These are phyloP conservation scores for Noccaea bulbosa DNA, from an alignment of 345 rosid genomes.

Conservation along the genomic window DNA sequence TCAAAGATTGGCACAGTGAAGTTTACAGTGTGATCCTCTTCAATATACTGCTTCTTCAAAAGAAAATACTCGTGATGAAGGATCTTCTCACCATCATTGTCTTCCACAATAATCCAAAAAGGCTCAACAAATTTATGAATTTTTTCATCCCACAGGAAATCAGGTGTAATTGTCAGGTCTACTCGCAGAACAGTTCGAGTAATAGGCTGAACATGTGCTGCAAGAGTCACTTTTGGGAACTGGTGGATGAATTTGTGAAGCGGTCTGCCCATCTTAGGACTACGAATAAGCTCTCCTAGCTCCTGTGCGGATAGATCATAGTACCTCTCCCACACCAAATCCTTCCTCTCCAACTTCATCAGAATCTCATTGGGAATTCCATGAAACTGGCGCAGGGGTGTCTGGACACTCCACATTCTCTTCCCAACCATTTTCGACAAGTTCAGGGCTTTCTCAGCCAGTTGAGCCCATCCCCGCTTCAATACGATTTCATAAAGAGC, in stretches of 20 bases:
- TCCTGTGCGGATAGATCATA: constrained; percentile 91
- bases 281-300: constrained; percentile 90
- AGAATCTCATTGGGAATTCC: constrained; percentile 84
- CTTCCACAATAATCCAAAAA: constrained; percentile 95
- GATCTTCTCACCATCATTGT: constrained; percentile 88
- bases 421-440: constrained; percentile 90
- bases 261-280: constrained; percentile 84
- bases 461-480: constrained; percentile 95
- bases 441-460: constrained; percentile 90
- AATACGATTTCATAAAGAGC: constrained; percentile 92
- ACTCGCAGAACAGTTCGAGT: constrained; percentile 83
- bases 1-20: constrained; percentile 94
- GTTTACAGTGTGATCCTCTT: constrained; percentile 82
- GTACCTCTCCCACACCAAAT: constrained; percentile 96
- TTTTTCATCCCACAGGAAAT: constrained; percentile 95
- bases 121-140: constrained; percentile 94
- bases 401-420: constrained; percentile 99
- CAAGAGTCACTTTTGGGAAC: constrained; percentile 81
- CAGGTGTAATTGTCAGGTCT: constrained; percentile 91
- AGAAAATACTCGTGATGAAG: constrained; percentile 94
- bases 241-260: constrained; percentile 90
- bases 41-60: constrained; percentile 86
- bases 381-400: constrained; percentile 85
- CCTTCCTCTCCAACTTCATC: constrained; percentile 92
- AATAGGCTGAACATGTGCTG: constrained; percentile 90